Percentiles rank a stretch among this genome's conserved stretches.
Conservation (phyloP, 1,284 basidiomycete genomes). For the Ganoderma multipileum region DNA sequence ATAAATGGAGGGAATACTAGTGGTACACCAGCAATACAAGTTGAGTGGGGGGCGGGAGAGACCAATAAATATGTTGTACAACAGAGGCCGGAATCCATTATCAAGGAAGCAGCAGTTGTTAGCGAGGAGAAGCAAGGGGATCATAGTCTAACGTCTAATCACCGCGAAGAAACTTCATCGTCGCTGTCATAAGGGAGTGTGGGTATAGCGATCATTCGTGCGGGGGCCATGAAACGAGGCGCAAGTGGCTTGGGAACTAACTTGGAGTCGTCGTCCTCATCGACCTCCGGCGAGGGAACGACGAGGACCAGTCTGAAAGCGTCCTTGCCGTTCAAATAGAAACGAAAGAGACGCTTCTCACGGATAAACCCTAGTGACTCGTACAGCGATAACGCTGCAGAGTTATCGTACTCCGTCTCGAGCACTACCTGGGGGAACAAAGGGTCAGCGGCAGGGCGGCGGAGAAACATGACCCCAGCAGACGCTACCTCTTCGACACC, state of each 20-base stretch:
- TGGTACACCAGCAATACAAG: conserved; percentile 26
- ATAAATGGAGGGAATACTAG: conserved; percentile 17
- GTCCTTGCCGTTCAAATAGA: conserved; percentile 95
- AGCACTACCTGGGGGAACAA: conserved; percentile 79
- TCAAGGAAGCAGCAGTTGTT: not conserved
- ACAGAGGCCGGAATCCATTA: conserved; percentile 14
- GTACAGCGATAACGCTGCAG: conserved; percentile 87
- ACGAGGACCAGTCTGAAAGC: conserved; percentile 79
- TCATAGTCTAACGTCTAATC: conserved; percentile 6
- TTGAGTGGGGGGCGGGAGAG: conserved; percentile 15
- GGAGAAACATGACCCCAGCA: not conserved
- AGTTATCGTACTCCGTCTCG: conserved; percentile 97
- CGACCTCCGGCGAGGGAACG: conserved; percentile 47
- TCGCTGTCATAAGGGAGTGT: conserved; percentile 35
- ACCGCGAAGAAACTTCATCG: conserved; percentile 38
- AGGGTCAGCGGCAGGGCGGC: conserved; percentile 7
- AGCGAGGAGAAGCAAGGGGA: not conserved
- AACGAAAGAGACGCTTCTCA: conserved; percentile 93
- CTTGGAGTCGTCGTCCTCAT: conserved; percentile 26
- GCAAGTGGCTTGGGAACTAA: conserved; percentile 18
- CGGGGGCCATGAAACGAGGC: conserved; percentile 32
- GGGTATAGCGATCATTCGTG: conserved; percentile 34
- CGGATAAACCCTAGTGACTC: conserved; percentile 93
- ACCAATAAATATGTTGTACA: conserved; percentile 31
- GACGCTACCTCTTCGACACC: conserved; percentile 83